A percentile compares a stretch with the other conserved stretches of the same genome.
These are phyloP conservation scores for Jaltomata sinuosa DNA, from an alignment of 257 asterid species.

Conservation along the genomic window DNA sequence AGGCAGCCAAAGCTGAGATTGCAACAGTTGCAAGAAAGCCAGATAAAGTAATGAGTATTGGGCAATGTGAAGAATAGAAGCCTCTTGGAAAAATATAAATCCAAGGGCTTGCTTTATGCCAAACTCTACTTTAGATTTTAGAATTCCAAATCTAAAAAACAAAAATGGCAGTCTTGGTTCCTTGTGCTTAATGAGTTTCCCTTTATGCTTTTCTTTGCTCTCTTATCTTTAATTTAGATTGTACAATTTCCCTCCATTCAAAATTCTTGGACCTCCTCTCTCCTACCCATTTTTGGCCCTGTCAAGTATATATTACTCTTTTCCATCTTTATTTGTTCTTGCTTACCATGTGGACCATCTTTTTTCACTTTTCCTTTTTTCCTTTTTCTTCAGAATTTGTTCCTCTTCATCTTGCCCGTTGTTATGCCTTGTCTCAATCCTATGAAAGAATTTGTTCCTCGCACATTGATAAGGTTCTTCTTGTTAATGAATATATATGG, in stretches of 20 bases:
- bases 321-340: not conserved
- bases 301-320: constrained; percentile 5
- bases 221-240: constrained; percentile 11
- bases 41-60: constrained; percentile 43
- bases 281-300: too few relatives aligned
- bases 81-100: constrained; percentile 11
- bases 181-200: constrained; percentile 55
- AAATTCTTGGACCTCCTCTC: constrained; percentile 3
- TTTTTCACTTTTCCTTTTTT: constrained; percentile 2
- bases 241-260: constrained; percentile 12
- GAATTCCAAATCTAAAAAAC: constrained; percentile 45
- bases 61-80: constrained; percentile 26
- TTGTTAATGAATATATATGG: not conserved
- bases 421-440: not conserved
- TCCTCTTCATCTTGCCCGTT: not conserved
- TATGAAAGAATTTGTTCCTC: not conserved
- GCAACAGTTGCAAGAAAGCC: constrained; percentile 56
- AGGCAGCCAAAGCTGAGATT: constrained; percentile 41
- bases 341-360: constrained; percentile 12
- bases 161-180: constrained; percentile 49
- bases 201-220: constrained; percentile 60
- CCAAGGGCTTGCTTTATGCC: constrained; percentile 50
- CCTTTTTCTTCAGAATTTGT: not conserved
- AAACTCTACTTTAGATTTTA: constrained; percentile 55
- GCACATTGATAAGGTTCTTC: not conserved